Evolutionary conservation across 495 filamentous ascomycete species (phyloP), one percentile per base, ranked within the genome.

Genomic region (Aspergillus baeticus): DNA sequence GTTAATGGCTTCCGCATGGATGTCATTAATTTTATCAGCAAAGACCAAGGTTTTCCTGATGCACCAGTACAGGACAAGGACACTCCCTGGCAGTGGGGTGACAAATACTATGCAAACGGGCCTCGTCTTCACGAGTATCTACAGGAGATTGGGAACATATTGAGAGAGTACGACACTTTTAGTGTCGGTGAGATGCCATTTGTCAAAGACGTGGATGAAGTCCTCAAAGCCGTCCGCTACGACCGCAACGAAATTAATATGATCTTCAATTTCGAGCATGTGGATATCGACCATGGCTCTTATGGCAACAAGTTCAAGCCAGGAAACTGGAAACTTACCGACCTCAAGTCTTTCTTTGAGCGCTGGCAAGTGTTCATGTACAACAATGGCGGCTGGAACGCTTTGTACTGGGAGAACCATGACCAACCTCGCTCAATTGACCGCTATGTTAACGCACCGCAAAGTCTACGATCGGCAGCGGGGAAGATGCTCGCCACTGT

Each of bases 121-220:
- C 86, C 87, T 0, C 69, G 81, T 34, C 71, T 88, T 48, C 85
- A 89, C 61, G 85, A 90, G 57, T 88, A 81, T 49, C 67, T 85
- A 14, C 72, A 79, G 22, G 86, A 79, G 41, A 75, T 91, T 57
- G 78, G 83, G 15, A 67, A 81, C 54, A 84, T 88, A n/a, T 74
- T 90, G n/a, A 78, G 77, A 39, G 69, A 84, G 41, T 89, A 89
- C 57, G 80, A 89, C 60, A 75, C 83, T 2, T 79, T 90, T 58
- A 87, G 83, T 1, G 86, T 91, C 0, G 88, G 88, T 10, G 88
- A 91, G 67, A 81, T 89, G 64, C 85, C 86, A 0, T 83, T 83
- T 61, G 81, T 84, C 11, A 70, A 61, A 13, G 79, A 81, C 2
- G 76, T 84, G 53, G 67, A 78, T 33, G 79, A 88, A 59, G 81